phyloP scores from a whole-genome alignment of 768 basidiomycete species.

The Epithele typhae region DNA sequence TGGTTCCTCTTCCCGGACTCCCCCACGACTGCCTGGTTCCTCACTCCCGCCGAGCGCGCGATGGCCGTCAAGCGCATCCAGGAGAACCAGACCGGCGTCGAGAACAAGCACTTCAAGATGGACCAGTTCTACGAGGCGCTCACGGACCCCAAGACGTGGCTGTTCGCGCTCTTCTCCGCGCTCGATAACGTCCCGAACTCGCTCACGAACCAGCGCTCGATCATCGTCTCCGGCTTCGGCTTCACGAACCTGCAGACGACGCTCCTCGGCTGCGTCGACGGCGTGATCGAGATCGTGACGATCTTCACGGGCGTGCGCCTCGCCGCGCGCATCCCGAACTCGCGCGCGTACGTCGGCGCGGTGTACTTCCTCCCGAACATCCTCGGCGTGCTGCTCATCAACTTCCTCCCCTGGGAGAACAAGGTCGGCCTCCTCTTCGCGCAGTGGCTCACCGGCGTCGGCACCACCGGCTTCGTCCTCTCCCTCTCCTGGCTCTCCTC shows the following conservation, averaged over 20 bases:
- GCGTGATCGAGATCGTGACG: constrained; percentile 60
- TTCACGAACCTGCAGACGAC: constrained; percentile 64
- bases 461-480: constrained; percentile 56
- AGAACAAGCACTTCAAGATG: constrained; percentile 77
- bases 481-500: constrained; percentile 60
- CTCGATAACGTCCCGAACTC: constrained; percentile 64
- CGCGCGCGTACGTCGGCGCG: constrained; percentile 59
- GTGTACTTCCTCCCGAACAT: constrained; percentile 63
- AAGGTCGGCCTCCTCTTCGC: constrained; percentile 61
- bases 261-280: constrained; percentile 63
- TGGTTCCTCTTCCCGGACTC: constrained; percentile 77
- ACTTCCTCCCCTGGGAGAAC: constrained; percentile 60
- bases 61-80: constrained; percentile 61
- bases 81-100: constrained; percentile 77
- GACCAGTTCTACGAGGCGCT: constrained; percentile 77
- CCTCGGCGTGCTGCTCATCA: constrained; percentile 56
- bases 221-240: constrained; percentile 66
- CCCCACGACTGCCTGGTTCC: constrained; percentile 71
- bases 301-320: constrained; percentile 63
- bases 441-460: constrained; percentile 51
- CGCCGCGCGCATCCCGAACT: constrained; percentile 51
- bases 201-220: constrained; percentile 57
- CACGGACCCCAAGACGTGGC: constrained; percentile 68
- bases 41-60: constrained; percentile 58
- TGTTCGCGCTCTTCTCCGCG: constrained; percentile 65